phyloP scores from a whole-genome alignment of 371 early-diverging fungal species.

The Dichotomocladium elegans region DNA sequence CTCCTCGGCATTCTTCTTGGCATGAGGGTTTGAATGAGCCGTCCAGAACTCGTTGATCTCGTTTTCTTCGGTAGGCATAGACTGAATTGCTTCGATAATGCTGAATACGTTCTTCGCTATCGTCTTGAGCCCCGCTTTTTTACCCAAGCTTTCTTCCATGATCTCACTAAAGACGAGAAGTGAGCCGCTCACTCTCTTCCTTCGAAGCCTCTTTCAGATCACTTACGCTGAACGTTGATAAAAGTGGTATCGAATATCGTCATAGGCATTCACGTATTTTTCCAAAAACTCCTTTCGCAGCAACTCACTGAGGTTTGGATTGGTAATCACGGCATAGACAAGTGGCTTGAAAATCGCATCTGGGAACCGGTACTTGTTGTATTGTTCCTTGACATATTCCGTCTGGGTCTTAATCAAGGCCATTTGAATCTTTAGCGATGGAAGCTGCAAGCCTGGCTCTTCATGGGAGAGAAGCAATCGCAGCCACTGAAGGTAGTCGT shows the following conservation, averaged over 20 bases:
- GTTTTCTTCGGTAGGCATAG: slow-evolving; percentile 57
- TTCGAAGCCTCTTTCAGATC: too few species aligned
- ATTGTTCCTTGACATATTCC: slow-evolving; percentile 18
- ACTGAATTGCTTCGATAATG: slow-evolving; percentile 50
- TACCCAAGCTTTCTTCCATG: neutral
- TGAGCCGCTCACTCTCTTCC: too few species aligned
- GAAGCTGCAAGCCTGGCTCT: slow-evolving; percentile 76
- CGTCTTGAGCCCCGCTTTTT: neutral
- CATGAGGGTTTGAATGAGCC: slow-evolving; percentile 41
- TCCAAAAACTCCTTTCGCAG: slow-evolving; percentile 57
- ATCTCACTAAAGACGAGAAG: neutral
- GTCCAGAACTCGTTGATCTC: slow-evolving; percentile 66
- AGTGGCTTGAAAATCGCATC: slow-evolving; percentile 50
- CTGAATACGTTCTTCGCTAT: slow-evolving; percentile 51
- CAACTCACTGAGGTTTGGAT: slow-evolving; percentile 55
- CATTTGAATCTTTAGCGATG: slow-evolving; percentile 65
- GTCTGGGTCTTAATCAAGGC: slow-evolving; percentile 64
- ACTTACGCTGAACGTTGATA: slow-evolving; percentile 56
- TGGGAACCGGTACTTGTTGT: slow-evolving; percentile 44
- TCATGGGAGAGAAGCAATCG: slow-evolving; percentile 46
- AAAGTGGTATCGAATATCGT: slow-evolving; percentile 81
- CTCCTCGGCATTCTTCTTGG: slow-evolving; percentile 10
- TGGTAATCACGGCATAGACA: slow-evolving; percentile 53
- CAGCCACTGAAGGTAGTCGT: slow-evolving; percentile 51
- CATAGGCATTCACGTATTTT: slow-evolving; percentile 73